Conservation (phyloP, 2,329 filamentous ascomycete genomes). For the Colletotrichum theobromicola region DNA sequence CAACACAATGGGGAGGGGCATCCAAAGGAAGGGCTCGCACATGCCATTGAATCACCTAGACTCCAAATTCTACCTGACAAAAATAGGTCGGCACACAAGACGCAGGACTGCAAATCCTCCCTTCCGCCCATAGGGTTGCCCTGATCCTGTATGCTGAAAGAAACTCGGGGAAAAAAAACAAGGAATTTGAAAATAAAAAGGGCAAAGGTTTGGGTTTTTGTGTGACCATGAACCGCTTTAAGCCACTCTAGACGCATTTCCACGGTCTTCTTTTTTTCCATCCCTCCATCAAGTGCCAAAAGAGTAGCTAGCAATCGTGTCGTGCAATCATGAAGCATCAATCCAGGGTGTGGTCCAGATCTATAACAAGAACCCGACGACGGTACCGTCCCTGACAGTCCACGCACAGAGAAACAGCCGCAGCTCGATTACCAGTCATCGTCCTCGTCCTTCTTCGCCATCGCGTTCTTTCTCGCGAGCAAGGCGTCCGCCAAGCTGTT, state of each 20-base stretch:
- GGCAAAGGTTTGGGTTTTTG: background rate
- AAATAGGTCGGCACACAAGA: constrained; percentile 8
- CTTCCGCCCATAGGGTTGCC: constrained; percentile 15
- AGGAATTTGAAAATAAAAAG: background rate
- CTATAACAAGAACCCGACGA: constrained; percentile 6
- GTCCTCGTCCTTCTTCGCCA: constrained; percentile 72
- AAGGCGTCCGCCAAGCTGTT: constrained; percentile 82
- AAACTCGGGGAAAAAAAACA: constrained; percentile 2
- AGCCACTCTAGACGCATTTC: constrained; percentile 2
- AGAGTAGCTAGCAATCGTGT: constrained; percentile 15
- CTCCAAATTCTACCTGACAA: constrained; percentile 17
- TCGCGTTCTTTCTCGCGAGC: constrained; percentile 75
- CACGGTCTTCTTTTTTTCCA: background rate
- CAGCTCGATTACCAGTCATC: constrained; percentile 65
- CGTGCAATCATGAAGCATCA: constrained; percentile 23
- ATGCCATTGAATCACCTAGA: constrained; percentile 14
- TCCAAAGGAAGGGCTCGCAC: constrained; percentile 14
- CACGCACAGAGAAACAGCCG: constrained; percentile 8
- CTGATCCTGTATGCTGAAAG: constrained; percentile 22
- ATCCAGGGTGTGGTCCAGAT: constrained; percentile 9
- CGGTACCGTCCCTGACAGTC: constrained; percentile 8
- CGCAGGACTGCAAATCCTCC: constrained; percentile 4
- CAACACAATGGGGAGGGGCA: constrained; percentile 16
- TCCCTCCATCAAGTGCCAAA: constrained; percentile 7
- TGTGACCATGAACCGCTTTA: constrained; percentile 10